phyloP scores from a whole-genome alignment of 257 asterid genomes.

The Solanum appendiculatum region DNA sequence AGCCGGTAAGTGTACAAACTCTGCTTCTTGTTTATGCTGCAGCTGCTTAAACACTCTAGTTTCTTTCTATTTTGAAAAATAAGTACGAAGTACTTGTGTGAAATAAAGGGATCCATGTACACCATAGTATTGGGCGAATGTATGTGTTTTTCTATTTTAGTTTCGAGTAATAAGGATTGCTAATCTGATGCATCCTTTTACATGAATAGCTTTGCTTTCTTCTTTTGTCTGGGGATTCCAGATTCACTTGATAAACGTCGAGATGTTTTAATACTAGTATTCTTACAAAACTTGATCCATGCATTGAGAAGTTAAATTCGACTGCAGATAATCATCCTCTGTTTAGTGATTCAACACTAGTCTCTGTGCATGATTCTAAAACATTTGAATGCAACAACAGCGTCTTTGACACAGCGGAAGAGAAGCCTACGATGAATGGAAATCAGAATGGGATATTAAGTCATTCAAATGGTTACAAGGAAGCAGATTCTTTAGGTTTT shows the following conservation, averaged over 20 bases:
- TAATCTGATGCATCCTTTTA: background rate
- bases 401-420: conserved; percentile 30
- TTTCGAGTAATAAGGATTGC: background rate
- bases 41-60: background rate
- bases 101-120: background rate
- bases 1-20: conserved; percentile 29
- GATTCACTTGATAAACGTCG: background rate
- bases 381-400: conserved; percentile 27
- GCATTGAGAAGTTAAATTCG: background rate
- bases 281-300: background rate
- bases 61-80: background rate
- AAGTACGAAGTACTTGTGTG: background rate
- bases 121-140: background rate
- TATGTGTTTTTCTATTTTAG: background rate
- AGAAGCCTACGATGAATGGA: conserved; percentile 50
- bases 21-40: background rate
- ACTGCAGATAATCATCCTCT: background rate
- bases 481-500: conserved; percentile 21
- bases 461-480: conserved; percentile 27
- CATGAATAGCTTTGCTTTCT: too few relatives aligned
- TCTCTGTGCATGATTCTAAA: conserved; percentile 10
- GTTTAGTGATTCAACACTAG: background rate
- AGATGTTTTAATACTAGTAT: background rate
- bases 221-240: background rate
- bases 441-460: conserved; percentile 22